Evolutionary conservation across 768 basidiomycete species (phyloP), one percentile per base, ranked within the genome.

Genomic region (Obba rivulosa): DNA sequence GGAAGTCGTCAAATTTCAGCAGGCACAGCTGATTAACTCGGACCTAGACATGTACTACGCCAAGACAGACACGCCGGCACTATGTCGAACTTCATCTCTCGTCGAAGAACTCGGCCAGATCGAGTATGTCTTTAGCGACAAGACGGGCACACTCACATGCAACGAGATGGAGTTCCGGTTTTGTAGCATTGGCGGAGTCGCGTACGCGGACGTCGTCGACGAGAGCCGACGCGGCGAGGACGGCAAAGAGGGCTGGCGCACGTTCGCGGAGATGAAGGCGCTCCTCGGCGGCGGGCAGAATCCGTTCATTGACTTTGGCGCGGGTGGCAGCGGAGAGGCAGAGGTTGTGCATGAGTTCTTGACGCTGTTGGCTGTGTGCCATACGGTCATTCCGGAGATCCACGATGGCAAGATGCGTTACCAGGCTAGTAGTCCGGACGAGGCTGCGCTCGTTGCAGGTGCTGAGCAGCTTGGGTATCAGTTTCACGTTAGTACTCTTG

Each of bases 71-170:
- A 98, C 95, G 0, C 93, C 96, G 0, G 96, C 96, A 0, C 75
- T 98, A 20, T 98, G 96, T 60, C 82, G 95, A n/a, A 99, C 96
- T 1, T 98, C 95, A 1, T 92, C 92, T 2, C 81, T 99, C 17
- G 96, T 99, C 13, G 96, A 99, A 68, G 96, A 99, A 63, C 81
- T 99, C 11, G 96, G 96, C 0, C 96, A 97, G 65, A 98, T 97
- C 51, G 92, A 94, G 72, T 94, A 91, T 59, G 88, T 95, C 2
- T 95, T 95, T 70, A 90, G 87, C 48, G 91, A 94, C 69, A 94
- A 94, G 69, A 93, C 92, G 1, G 91, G 95, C 7, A 98, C 95
- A 0, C 74, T 98, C 20, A 98, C 95, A 2, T 80, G 94, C 53
- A 98, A 98, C 69, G 92, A 96, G 66, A 98, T 98, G 95, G 95